These are phyloP conservation scores for Blastobotrys muscicola DNA, from an alignment of 805 yeast genomes.

Conservation along the genomic window DNA sequence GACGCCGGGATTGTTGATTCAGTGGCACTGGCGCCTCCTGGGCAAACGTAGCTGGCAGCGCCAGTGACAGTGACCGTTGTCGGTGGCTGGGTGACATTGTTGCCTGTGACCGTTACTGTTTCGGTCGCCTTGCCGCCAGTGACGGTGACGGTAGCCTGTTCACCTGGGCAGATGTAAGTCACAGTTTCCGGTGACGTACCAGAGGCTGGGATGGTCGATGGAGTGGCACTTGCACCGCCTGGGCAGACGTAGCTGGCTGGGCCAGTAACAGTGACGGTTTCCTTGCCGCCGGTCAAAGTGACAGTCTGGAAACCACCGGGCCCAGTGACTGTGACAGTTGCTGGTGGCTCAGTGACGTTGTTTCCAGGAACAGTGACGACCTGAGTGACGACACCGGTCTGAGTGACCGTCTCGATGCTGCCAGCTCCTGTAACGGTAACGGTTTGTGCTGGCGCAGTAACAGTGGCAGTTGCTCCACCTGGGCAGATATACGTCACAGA, in stretches of 20 bases:
- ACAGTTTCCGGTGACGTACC: too few relatives aligned
- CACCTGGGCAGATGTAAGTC: too few relatives aligned
- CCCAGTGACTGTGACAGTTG: constrained; percentile 6
- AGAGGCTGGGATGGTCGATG: too few relatives aligned
- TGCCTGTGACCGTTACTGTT: not conserved
- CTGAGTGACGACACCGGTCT: constrained; percentile 2
- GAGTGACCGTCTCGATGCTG: not conserved
- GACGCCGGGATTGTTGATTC: not conserved
- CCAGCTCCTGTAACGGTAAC: too few relatives aligned
- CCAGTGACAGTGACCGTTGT: constrained; percentile 8
- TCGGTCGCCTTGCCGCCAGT: constrained; percentile 13
- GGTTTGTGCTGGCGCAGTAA: too few relatives aligned
- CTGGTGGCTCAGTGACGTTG: constrained; percentile 6
- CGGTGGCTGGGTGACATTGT: constrained; percentile 1
- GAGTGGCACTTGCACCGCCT: too few relatives aligned
- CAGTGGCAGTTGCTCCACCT: too few relatives aligned
- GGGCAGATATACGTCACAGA: too few relatives aligned
- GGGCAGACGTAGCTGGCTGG: too few relatives aligned
- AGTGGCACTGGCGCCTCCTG: not conserved
- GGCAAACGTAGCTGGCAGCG: not conserved
- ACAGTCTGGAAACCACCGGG: not conserved
- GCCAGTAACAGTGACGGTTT: not conserved
- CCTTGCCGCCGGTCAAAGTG: not conserved
- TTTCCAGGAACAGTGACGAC: constrained; percentile 7
- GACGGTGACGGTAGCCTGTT: constrained; percentile 5